Evolutionary conservation across 1,284 basidiomycete genomes (phyloP), one percentile per base, ranked within the genome.

Genomic region (Cronartium quercuum): DNA sequence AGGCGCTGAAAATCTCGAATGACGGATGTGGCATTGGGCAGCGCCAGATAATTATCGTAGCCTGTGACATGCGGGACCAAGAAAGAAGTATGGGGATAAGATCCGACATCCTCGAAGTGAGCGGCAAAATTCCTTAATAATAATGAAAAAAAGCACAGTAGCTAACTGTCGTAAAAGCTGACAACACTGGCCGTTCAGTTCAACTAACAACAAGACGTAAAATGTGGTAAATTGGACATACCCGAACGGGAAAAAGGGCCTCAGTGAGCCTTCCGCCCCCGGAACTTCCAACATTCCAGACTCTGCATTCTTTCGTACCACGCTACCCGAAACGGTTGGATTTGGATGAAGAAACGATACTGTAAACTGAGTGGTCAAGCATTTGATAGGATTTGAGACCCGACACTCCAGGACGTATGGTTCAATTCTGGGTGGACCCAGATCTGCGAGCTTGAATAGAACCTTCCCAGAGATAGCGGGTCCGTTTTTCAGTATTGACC

Each of bases 201-300:
- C 29, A 29, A 29, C 29, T 29, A 1, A 29, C 29, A 29, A 29
- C 29, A 29, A 29, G 29, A 29, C 1, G 29, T 29, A 29, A 29
- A 29, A 1, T 29, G 29, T 29, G 29, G 29, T 51, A 35, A 2
- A n/a, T 41, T 34, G 24, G n/a, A 65, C 69, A 55, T 7, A 65
- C 69, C 69, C 69, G 58, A 73, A 73, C 1, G 69, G 69, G 15
- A 73, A 40, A 15, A 73, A 63, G 18, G 69, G 61, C 58, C 57
- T 38, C 24, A 73, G 40, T 40, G 7, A n/a, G 21, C 62, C 69
- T 38, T 73, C 37, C 18, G 64, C 15, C 40, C 58, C 62, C 24
- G 35, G 38, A 13, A 73, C 61, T n/a, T 24, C 40, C 15, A 73
- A 41, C 47, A 62, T 73, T 12, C 69, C 69, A 24, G 69, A 64